These are phyloP conservation scores for Falciphora oryzae DNA, from an alignment of 2,329 filamentous ascomycete genomes.

Conservation along the genomic window DNA sequence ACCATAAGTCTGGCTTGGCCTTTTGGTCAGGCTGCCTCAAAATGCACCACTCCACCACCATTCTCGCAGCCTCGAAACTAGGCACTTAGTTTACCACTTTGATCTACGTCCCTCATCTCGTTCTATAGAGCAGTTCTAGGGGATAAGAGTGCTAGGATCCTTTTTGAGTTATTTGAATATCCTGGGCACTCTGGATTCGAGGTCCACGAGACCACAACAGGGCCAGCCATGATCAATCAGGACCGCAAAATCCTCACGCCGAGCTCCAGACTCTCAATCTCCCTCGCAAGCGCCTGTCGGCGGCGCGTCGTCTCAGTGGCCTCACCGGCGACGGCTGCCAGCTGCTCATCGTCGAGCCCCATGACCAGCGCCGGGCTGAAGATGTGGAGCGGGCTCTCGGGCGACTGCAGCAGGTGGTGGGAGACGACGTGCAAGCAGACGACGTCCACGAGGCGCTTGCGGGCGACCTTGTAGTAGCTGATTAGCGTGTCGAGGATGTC, in stretches of 20 bases:
- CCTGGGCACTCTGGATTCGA: too few species aligned
- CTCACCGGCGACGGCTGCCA: slow-evolving; percentile 55
- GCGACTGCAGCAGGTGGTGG: slow-evolving; percentile 45
- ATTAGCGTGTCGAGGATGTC: slow-evolving; percentile 56
- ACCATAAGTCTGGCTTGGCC: too few species aligned
- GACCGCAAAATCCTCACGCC: slow-evolving; percentile 22
- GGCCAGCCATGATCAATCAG: too few species aligned
- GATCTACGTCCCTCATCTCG: too few species aligned
- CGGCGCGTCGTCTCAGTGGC: slow-evolving; percentile 33
- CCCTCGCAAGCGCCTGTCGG: slow-evolving; percentile 36
- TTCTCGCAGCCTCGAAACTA: too few species aligned
- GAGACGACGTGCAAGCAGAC: slow-evolving; percentile 53
- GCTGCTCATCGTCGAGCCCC: slow-evolving; percentile 37
- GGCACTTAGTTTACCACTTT: too few species aligned
- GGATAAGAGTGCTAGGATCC: too few species aligned
- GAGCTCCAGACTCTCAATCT: slow-evolving; percentile 39
- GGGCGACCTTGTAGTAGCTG: slow-evolving; percentile 57
- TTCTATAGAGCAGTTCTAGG: too few species aligned
- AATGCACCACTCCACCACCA: too few species aligned
- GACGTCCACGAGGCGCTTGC: slow-evolving; percentile 57
- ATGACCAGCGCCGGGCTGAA: slow-evolving; percentile 47
- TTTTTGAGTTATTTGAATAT: too few species aligned
- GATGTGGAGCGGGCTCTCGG: slow-evolving; percentile 43
- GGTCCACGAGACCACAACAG: too few species aligned
- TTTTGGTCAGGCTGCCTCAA: too few species aligned